Percentiles rank a stretch among this genome's conserved stretches.
These are phyloP conservation scores for Erysimum cheiranthoides DNA, from an alignment of 345 rosid genomes.

Conservation along the genomic window DNA sequence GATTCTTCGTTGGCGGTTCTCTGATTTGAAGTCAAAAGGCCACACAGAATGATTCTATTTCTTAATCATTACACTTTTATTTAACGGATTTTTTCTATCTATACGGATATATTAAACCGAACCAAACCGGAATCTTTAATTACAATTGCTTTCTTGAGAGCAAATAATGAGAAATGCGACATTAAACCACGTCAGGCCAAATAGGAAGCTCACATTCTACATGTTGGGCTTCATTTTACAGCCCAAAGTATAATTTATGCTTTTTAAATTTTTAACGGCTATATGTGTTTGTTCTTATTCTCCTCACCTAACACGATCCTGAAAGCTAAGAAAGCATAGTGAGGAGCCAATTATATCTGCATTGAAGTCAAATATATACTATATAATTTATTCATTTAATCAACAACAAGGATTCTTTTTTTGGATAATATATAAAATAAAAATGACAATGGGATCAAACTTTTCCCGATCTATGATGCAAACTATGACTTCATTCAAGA, in stretches of 20 bases:
- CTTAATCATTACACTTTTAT: background rate
- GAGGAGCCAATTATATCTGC: conserved; percentile 24
- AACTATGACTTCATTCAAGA: conserved; percentile 40
- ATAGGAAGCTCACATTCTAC: background rate
- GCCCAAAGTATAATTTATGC: background rate
- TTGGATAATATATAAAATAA: conserved; percentile 1
- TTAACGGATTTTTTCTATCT: too few species aligned
- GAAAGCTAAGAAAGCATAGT: conserved; percentile 20
- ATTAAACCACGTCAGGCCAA: background rate
- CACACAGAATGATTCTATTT: background rate
- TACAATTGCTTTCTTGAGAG: too few species aligned
- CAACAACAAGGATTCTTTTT: background rate
- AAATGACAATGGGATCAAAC: conserved; percentile 33
- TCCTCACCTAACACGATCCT: conserved; percentile 40
- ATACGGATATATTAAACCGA: background rate
- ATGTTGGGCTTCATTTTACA: conserved; percentile 13
- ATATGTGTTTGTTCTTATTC: conserved; percentile 16
- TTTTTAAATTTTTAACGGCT: background rate
- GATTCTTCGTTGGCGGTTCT: conserved; percentile 14
- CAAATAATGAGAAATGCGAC: background rate
- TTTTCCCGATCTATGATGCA: conserved; percentile 39
- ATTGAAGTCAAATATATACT: conserved; percentile 27
- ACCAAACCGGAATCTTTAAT: conserved; percentile 2
- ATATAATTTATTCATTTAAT: background rate
- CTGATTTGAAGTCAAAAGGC: background rate